Evolutionary conservation across 1,284 basidiomycete genomes (phyloP).

Genomic region (Puccinia coronata): DNA sequence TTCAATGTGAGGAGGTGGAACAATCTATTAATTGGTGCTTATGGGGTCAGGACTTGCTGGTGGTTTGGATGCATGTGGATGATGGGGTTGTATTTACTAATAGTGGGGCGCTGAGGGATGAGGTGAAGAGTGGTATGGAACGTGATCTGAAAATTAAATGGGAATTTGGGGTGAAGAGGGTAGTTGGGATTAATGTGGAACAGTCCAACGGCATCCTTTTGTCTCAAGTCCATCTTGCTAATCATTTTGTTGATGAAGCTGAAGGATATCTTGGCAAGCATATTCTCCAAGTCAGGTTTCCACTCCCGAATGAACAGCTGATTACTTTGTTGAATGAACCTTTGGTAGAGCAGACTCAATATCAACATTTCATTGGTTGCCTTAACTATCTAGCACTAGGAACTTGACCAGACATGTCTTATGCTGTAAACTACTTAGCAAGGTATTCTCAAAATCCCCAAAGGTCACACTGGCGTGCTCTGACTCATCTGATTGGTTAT

Average conservation of each 20-base stretch:
- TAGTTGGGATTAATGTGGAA: not conserved
- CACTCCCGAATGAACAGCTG: not conserved
- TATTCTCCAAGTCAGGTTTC: conserved; percentile 30
- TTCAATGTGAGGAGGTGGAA: not conserved
- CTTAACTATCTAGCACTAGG: conserved; percentile 19
- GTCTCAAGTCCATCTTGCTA: not conserved
- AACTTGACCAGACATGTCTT: conserved; percentile 20
- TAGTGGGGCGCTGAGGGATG: not conserved
- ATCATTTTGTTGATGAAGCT: conserved; percentile 57
- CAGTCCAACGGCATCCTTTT: not conserved
- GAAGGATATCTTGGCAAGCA: conserved; percentile 58
- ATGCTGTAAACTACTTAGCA: conserved; percentile 14
- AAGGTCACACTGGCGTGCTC: not conserved
- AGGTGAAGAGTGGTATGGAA: not conserved
- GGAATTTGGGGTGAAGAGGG: not conserved
- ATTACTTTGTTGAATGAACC: not conserved
- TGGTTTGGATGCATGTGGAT: conserved; percentile 29
- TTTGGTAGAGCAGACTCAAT: not conserved
- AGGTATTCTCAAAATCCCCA: not conserved
- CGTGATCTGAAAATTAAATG: not conserved
- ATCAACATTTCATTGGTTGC: conserved; percentile 14
- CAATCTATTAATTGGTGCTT: not conserved
- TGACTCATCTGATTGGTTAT: not conserved
- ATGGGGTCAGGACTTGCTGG: not conserved
- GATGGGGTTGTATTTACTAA: conserved; percentile 26